Evolutionary conservation across 2,329 filamentous ascomycete species (phyloP), one percentile per base, ranked within the genome.

Genomic region (Aspergillus hortae): DNA sequence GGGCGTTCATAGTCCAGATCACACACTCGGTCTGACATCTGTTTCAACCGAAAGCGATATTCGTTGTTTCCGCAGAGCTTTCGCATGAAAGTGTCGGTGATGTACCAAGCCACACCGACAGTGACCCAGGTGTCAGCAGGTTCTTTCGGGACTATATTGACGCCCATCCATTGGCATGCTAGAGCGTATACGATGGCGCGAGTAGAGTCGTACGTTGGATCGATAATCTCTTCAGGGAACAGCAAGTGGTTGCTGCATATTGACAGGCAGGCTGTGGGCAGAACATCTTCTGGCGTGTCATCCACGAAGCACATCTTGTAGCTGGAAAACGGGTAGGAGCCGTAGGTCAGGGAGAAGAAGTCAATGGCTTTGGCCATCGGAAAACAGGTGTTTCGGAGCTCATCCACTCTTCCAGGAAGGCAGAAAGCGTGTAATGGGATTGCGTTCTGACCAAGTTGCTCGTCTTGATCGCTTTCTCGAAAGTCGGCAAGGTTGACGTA

Each of bases 251-350:
- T 92, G 74, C 90, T 97, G 73, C 91, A 91, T 30, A 99, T 83
- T 0, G 92, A 88, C 60, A 99, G 79, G 0, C 89, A 92, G 32
- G 91, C 91, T 7, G 90, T 83, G 15, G 91, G 83, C 17, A 87
- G 78, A 1, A 88, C 87, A 52, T 96, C 88, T 27, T 83, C 78
- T 1, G 87, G 75, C 67, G 94, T 81, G 68, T 99, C 94, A 61
- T 99, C 94, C 15, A 99, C 86, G 62, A 99, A 99, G 60, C 90
- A 92, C 49, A 97, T 75, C 65, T 95, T 95, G 77, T 95, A 97
- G 65, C 88, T 91, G 25, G 89, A 83, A 67, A 94, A 97, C 0
- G 94, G 92, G 67, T 95, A 99, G 19, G 88, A 87, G 23, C 91
- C 90, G 67, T 92, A 97, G 4, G 86, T 89, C 57, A 92, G 83